Conservation (phyloP, 306 rosid species). For the Castanopsis chinensis region DNA sequence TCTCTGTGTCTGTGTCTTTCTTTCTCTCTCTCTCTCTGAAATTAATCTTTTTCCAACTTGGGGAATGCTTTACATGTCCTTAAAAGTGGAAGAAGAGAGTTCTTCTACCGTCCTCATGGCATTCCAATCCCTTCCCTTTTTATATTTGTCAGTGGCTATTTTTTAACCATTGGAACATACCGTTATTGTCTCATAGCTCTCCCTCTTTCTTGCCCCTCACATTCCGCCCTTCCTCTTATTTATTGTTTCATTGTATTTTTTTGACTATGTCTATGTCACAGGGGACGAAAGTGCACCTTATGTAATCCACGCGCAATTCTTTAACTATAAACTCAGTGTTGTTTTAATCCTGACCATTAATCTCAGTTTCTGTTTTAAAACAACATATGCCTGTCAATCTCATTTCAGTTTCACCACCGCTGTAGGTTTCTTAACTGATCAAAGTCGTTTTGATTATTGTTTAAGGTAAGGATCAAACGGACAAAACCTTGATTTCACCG, state of each 20-base stretch:
- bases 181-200: constrained; percentile 14
- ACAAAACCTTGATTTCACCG: not conserved
- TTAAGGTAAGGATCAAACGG: too few relatives aligned
- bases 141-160: constrained; percentile 21
- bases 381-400: too few relatives aligned
- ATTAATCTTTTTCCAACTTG: constrained; percentile 30
- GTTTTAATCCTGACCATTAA: too few relatives aligned
- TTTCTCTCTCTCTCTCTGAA: not conserved
- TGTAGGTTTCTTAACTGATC: too few relatives aligned
- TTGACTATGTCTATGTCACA: not conserved
- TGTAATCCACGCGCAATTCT: too few relatives aligned
- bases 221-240: constrained; percentile 19
- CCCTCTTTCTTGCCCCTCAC: constrained; percentile 28
- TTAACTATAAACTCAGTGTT: too few relatives aligned
- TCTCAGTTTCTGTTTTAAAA: too few relatives aligned
- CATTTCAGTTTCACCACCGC: too few relatives aligned
- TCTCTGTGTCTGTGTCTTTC: too few relatives aligned
- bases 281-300: not conserved
- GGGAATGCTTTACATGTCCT: not conserved
- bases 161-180: constrained; percentile 19
- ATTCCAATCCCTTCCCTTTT: constrained; percentile 17
- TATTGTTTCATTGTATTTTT: not conserved
- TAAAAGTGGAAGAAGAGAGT: constrained; percentile 39
- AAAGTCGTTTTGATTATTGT: too few relatives aligned
- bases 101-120: constrained; percentile 22